Evolutionary conservation across 1,284 basidiomycete genomes (phyloP).

Genomic region (Cutaneotrichosporon sp.): DNA sequence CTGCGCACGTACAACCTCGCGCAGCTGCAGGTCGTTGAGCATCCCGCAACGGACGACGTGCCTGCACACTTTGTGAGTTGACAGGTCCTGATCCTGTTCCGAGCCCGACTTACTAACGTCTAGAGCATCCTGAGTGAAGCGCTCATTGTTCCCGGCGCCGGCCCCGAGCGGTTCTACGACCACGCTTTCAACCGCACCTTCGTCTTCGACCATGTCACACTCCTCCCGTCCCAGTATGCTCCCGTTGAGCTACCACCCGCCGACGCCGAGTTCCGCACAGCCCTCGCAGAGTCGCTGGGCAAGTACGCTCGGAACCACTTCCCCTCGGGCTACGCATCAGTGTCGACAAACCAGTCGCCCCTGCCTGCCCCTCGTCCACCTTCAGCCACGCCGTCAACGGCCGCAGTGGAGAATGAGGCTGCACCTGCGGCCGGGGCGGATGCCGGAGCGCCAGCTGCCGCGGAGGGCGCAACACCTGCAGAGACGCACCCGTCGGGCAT

Average conservation of each 20-base stretch:
- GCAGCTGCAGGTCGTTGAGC: constrained; percentile 76
- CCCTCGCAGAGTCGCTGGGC: constrained; percentile 63
- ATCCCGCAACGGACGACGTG: constrained; percentile 26
- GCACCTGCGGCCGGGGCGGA: too few species aligned
- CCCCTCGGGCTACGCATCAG: constrained; percentile 63
- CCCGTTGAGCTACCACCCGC: constrained; percentile 59
- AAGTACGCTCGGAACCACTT: constrained; percentile 74
- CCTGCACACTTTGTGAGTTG: constrained; percentile 28
- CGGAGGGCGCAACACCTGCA: too few species aligned
- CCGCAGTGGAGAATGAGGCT: too few species aligned
- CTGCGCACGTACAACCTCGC: constrained; percentile 75
- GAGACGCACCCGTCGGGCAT: neutral
- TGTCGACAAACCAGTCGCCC: constrained; percentile 54
- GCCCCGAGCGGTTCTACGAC: constrained; percentile 67
- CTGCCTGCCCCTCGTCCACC: neutral
- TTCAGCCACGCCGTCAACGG: neutral
- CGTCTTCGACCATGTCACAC: constrained; percentile 69
- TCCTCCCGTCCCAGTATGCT: constrained; percentile 61
- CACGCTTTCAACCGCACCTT: constrained; percentile 71
- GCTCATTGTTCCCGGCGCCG: constrained; percentile 28
- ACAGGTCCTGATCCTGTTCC: neutral
- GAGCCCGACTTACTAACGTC: neutral
- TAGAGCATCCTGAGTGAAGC: constrained; percentile 38
- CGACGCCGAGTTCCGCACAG: constrained; percentile 65
- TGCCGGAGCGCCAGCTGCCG: neutral